Base-by-base conservation (phyloP, 164 flowering plant genomes). In the grape (Vitis vinifera) region DNA sequence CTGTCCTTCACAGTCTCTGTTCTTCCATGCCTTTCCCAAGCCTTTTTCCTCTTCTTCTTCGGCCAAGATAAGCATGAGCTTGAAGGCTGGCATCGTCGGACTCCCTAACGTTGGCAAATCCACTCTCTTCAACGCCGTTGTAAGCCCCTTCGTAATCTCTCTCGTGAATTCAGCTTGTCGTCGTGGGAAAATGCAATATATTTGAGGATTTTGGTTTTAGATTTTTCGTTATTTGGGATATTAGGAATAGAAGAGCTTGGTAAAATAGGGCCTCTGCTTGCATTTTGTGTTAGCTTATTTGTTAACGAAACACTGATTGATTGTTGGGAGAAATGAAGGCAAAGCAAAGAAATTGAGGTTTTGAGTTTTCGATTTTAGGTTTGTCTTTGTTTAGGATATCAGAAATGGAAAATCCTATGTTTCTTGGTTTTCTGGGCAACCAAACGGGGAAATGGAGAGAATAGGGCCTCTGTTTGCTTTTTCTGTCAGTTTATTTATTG, bases 91-190 rank as follows among this genome's bases (percentile, higher is more conserved):
- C 70, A 95, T 95, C 57, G 99, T 95, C 61, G 99, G 99, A 14
- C 97, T 95, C 59, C 99, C 99, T 13, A 95, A 95, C 63, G 98
- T 95, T 51, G 99, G 99, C 1, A 93, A 95, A 76, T 95, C 99
- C 62, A 95, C 98, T 65, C 98, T 95, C 59, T 95, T 93, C 82
- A 95, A 95, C 71, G 91, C 99, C 53, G 98, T 95, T 47, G 99
- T 95, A 75, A 76, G 99, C 44, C 12, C 55, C 55, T 44, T 23
- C 53, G 11, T 37, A 37, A 37, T 44, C 68, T 62, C 55, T n/a
- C 19, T 19, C 1, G 7, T 12, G 14, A 16, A 31, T 52, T 27
- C 59, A 1, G 44, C 2, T 4, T 47, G 0, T 15, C 16, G 27
- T 29, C 8, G 9, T 47, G 2, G 10, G 8, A 47, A 10, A 11